Conservation (phyloP, 1,139 yeast genomes). For the Lodderomyces pseudojiufengensis region DNA sequence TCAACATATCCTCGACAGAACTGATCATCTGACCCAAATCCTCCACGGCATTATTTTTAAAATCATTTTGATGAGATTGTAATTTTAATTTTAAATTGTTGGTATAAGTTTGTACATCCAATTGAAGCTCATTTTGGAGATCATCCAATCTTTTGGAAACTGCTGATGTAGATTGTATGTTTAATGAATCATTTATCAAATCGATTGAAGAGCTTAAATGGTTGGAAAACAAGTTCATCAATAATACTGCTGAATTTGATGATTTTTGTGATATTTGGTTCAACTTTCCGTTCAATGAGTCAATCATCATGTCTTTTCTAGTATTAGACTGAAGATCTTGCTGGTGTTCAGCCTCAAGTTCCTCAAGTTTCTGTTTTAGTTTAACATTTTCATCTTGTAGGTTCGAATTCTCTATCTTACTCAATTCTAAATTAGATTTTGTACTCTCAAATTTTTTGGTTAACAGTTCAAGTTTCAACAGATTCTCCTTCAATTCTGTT, state of each 20-base stretch:
- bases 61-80: conserved; percentile 4
- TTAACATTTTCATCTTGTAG: conserved; percentile 9
- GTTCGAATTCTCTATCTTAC: conserved; percentile 8
- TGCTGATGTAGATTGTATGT: conserved; percentile 1
- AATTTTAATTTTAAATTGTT: conserved; percentile 5
- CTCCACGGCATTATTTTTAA: conserved; percentile 6
- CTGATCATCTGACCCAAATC: conserved; percentile 7
- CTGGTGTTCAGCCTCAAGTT: conserved; percentile 1
- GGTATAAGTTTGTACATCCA: conserved; percentile 5
- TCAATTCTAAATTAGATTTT: conserved; percentile 11
- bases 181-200: conserved; percentile 6
- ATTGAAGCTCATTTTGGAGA: conserved; percentile 8
- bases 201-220: conserved; percentile 9
- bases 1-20: conserved; percentile 7
- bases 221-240: conserved; percentile 9
- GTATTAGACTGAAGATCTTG: conserved; percentile 1
- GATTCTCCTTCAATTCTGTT: conserved; percentile 22
- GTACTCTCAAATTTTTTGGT: conserved; percentile 12
- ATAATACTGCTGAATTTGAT: conserved; percentile 8
- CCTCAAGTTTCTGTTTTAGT: conserved; percentile 4
- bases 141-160: neutral
- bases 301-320: conserved; percentile 4
- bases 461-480: conserved; percentile 14
- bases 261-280: conserved; percentile 9
- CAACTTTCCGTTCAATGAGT: conserved; percentile 8